Evolutionary conservation across 768 basidiomycete species (phyloP), one percentile per base, ranked within the genome.

Genomic region (Agaricus subrufescens): DNA sequence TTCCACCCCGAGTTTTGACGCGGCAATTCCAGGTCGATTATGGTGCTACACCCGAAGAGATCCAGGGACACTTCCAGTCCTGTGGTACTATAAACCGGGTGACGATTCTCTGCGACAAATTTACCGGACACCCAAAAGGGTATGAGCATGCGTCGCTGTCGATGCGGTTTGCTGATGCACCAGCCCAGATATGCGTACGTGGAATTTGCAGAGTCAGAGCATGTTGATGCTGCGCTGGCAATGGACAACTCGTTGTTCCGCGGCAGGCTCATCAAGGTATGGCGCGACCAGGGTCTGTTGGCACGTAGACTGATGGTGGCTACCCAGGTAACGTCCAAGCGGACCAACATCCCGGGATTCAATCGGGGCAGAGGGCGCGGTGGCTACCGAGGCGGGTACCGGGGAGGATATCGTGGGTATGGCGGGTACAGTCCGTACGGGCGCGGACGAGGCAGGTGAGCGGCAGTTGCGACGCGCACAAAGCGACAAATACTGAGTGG

Each of bases 41-140:
- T 69, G 81, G 86, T 52, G 89, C 96, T 10, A 97, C 97, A 14
- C 97, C 97, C 15, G 97, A 98, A 72, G 97, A 99, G 69, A 94
- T 99, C 49, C 97, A 98, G 75, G 85, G 80, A 15, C 96, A 98
- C 70, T 99, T 99, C 75, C 91, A 94, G 69, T 87, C 95, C 14
- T 98, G 95, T 67, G 97, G 97, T 5, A 93, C 91, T 14, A 99
- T 99, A 72, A 99, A 99, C 75, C 85, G 97, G 64, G 94, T 99
- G 43, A 99, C 97, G 0, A 99, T 99, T 66, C 85, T 99, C 29
- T 98, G 96, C 71, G 97, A 99, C 82, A 98, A 98, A 75, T 98
- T 96, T 72, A 98, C 96, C 25, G 97, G 97, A 47, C 95, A 98
- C 74, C 96, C 97, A 46, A 98, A 98, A 84, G 97, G 97, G 94